Evolutionary conservation across 2,329 filamentous ascomycete genomes (phyloP).

Genomic region (Calycina herbarum): DNA sequence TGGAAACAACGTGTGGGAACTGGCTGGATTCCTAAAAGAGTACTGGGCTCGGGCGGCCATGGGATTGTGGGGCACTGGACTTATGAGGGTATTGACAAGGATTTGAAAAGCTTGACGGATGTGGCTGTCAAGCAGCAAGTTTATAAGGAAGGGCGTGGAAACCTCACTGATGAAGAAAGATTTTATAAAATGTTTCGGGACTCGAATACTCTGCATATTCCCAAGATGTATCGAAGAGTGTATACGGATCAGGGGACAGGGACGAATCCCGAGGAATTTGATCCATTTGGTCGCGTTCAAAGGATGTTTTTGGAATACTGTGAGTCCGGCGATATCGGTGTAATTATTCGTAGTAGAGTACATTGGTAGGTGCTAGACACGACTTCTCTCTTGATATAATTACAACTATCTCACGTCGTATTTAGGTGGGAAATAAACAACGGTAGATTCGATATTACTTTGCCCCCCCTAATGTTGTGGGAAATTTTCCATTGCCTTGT

Average conservation of each 20-base stretch:
- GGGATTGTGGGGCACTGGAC: constrained; percentile 14
- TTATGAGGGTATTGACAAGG: constrained; percentile 10
- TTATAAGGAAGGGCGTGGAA: not conserved
- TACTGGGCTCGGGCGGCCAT: constrained; percentile 2
- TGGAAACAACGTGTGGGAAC: constrained; percentile 10
- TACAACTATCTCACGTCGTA: not conserved
- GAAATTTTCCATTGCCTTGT: constrained; percentile 19
- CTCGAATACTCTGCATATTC: constrained; percentile 9
- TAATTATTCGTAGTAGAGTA: too few species aligned
- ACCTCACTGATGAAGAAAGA: not conserved
- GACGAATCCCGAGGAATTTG: not conserved
- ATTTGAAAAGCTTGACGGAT: constrained; percentile 1
- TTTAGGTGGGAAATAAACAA: too few species aligned
- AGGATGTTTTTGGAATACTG: constrained; percentile 21
- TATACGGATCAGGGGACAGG: constrained; percentile 9
- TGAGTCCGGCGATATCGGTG: constrained; percentile 12
- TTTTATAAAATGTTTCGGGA: constrained; percentile 1
- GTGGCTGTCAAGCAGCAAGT: constrained; percentile 10
- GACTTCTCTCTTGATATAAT: constrained; percentile 5
- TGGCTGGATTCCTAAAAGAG: constrained; percentile 13
- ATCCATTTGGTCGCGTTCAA: constrained; percentile 13
- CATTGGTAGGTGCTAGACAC: too few species aligned
- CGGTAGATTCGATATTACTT: too few species aligned
- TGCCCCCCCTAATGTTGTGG: not conserved
- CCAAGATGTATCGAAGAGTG: constrained; percentile 14